Evolutionary conservation across 805 yeast species (phyloP), one percentile per base, ranked within the genome.

Genomic region (Yarrowia sp.): DNA sequence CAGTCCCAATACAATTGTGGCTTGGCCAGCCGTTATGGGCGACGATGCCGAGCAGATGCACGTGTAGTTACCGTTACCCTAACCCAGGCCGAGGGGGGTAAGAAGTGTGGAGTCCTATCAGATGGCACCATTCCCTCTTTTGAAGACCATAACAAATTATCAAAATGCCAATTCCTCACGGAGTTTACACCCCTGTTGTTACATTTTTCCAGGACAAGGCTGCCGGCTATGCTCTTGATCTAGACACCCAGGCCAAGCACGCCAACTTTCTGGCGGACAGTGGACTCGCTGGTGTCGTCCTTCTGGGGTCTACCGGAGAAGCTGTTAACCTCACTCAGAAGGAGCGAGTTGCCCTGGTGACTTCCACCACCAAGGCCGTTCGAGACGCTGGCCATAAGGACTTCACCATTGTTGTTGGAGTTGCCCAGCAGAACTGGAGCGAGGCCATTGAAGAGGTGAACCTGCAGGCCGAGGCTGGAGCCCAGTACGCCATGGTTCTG

Each of bases 231-330:
- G 73, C 81, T 3, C 73, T 82, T 38, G 85, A 82, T 69, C 70
- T 71, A 46, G 83, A 78, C 4, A 71, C 85, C 28, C 83, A 80
- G 70, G 72, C 79, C 56, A 71, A 75, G 51, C 85, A 82, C 68
- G 79, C 83, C 36, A 75, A 77, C 51, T 77, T 69, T 70, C 73
- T 83, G 51, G 71, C 78, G 44, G 70, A 75, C 22, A 75, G 74
- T 66, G 85, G 86, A 10, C 79, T 83, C 65, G 68, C 71, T 49
- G 87, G 87, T 24, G 72, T 80, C 3, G 82, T 81, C 14, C 69
- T 82, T 8, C 75, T 81, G 70, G 86, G 86, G 6, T 81, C 85
- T 36, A 83, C 85, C 16, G 87, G 86, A 40, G 86, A 83, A 70
- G 80, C 80, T 66, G 81, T 82, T 40, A 84, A 82, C 68, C 72